Conservation (phyloP, 306 rosid genomes). For the Lathyrus aphaca region DNA sequence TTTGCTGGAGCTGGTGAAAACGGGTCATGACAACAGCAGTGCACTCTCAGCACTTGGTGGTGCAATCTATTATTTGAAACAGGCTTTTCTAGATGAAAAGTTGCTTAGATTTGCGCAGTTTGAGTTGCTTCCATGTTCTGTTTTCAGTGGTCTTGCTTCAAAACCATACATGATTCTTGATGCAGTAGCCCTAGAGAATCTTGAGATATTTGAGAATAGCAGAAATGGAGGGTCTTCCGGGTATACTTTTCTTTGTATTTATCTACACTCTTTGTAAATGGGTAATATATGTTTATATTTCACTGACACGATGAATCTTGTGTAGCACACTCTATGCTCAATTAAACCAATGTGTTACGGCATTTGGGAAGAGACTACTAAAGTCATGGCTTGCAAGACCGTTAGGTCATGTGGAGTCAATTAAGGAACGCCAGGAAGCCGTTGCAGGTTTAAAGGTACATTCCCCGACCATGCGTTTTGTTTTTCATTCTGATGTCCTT, state of each 20-base stretch:
- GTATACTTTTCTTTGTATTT: constrained; percentile 53
- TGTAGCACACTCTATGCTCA: constrained; percentile 84
- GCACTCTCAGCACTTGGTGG: constrained; percentile 99
- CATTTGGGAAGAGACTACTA: constrained; percentile 92
- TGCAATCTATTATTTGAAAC: constrained; percentile 84
- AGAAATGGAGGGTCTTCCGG: constrained; percentile 88
- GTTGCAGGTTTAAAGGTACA: constrained; percentile 75
- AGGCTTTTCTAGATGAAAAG: constrained; percentile 83
- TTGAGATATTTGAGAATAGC: constrained; percentile 92
- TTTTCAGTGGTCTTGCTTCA: constrained; percentile 57
- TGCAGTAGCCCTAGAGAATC: constrained; percentile 91
- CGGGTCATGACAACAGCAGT: constrained; percentile 54
- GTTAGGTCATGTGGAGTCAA: constrained; percentile 65
- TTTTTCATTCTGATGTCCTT: constrained; percentile 34
- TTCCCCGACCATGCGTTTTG: constrained; percentile 33
- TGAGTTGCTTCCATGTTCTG: constrained; percentile 81
- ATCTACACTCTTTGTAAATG: constrained; percentile 8
- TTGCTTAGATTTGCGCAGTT: constrained; percentile 86
- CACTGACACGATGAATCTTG: constrained; percentile 43
- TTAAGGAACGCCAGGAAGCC: constrained; percentile 84
- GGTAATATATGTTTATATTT: constrained; percentile 29
- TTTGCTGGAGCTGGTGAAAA: constrained; percentile 65
- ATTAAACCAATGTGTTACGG: constrained; percentile 89
- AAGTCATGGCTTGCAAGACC: constrained; percentile 97
- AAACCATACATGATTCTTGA: constrained; percentile 94